Evolutionary conservation across 2,329 filamentous ascomycete species (phyloP).

Genomic region (Stachybotrys chartarum): DNA sequence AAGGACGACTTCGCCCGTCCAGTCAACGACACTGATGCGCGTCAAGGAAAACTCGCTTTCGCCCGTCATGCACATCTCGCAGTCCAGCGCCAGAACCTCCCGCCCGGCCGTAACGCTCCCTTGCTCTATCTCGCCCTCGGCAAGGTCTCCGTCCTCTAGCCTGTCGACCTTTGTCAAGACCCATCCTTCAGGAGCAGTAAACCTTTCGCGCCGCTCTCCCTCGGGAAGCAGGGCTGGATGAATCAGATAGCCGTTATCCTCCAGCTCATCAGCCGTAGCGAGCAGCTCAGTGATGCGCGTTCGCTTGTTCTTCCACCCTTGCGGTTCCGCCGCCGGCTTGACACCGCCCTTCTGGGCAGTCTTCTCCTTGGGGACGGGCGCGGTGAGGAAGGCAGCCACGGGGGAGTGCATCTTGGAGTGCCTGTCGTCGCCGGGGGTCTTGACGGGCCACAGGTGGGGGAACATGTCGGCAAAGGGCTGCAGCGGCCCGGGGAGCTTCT

Average conservation of each 20-base stretch:
- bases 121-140: constrained; percentile 64
- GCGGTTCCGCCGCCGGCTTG: constrained; percentile 54
- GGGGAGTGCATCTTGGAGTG: constrained; percentile 80
- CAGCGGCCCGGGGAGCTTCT: constrained; percentile 45
- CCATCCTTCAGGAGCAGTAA: constrained; percentile 64
- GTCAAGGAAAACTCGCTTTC: constrained; percentile 76
- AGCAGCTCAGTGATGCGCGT: constrained; percentile 80
- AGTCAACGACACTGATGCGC: constrained; percentile 77
- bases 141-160: constrained; percentile 59
- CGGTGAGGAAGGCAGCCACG: constrained; percentile 73
- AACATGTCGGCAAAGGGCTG: constrained; percentile 76
- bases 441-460: constrained; percentile 80
- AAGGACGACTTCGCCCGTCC: constrained; percentile 74
- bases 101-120: constrained; percentile 81
- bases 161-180: constrained; percentile 65
- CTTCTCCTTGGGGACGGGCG: constrained; percentile 64
- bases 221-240: constrained; percentile 70
- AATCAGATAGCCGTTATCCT: constrained; percentile 75
- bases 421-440: constrained; percentile 78
- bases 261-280: constrained; percentile 63
- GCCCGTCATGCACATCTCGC: constrained; percentile 93
- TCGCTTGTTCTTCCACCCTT: constrained; percentile 64
- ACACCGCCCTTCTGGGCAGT: constrained; percentile 45
- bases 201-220: constrained; percentile 45
- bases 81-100: constrained; percentile 76